Conservation (phyloP, 225 moss, liverwort and hornwort species). For the Neckera pumila region DNA sequence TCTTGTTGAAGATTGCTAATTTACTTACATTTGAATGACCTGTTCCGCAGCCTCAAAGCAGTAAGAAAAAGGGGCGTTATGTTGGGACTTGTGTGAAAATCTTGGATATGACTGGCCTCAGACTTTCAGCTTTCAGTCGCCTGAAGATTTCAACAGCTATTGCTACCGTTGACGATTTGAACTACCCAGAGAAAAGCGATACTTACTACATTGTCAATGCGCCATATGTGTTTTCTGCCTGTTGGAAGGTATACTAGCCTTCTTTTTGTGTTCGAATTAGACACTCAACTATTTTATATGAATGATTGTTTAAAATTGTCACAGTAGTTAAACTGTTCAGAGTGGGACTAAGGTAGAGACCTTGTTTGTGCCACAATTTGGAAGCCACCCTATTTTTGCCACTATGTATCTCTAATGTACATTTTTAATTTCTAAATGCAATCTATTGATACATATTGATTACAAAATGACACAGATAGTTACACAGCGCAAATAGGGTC, state of each 20-base stretch:
- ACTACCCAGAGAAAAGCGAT: constrained; percentile 97
- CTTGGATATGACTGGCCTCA: constrained; percentile 96
- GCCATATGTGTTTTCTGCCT: constrained; percentile 83
- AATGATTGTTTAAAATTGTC: background rate
- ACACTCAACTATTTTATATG: background rate
- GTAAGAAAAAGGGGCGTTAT: constrained; percentile 30
- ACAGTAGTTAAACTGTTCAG: background rate
- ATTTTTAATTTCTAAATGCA: background rate
- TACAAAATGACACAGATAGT: background rate
- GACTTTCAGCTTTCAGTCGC: constrained; percentile 80
- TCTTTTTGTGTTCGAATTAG: background rate
- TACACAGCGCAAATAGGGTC: background rate
- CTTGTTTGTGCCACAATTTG: background rate
- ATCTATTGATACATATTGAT: background rate
- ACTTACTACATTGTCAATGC: constrained; percentile 97
- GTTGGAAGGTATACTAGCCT: constrained; percentile 73
- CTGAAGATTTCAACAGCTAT: constrained; percentile 50
- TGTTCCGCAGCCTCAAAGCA: constrained; percentile 47
- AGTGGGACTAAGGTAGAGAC: background rate
- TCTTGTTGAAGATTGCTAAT: background rate
- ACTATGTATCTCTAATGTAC: background rate
- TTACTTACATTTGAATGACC: background rate
- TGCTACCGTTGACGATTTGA: constrained; percentile 79
- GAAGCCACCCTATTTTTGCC: background rate
- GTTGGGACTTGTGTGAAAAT: constrained; percentile 81